Conservation (phyloP, 2,329 filamentous ascomycete genomes). For the Apiospora arundinis region DNA sequence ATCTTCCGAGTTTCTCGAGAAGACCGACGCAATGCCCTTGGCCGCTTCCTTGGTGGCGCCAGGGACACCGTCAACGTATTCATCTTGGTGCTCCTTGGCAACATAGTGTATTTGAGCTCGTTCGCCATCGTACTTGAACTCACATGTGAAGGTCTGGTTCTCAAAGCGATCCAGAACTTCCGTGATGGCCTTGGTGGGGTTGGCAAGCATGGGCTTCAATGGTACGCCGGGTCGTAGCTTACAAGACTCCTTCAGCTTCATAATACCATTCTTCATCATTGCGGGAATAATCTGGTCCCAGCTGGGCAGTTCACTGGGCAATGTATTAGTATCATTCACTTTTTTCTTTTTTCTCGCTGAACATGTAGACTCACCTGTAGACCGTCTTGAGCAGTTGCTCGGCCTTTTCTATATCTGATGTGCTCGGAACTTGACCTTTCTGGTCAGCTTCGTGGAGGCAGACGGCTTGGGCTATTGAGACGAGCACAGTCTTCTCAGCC, state of each 20-base stretch:
- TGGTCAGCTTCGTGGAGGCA: constrained; percentile 81
- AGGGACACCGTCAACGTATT: constrained; percentile 68
- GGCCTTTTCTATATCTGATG: constrained; percentile 80
- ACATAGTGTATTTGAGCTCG: constrained; percentile 99
- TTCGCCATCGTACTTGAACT: constrained; percentile 99
- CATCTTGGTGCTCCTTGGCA: constrained; percentile 75
- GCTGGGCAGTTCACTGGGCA: constrained; percentile 82
- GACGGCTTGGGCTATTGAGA: constrained; percentile 87
- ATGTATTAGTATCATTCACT: constrained; percentile 40
- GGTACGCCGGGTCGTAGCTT: constrained; percentile 93
- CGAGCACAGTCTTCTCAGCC: constrained; percentile 90
- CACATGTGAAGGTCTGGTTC: constrained; percentile 93
- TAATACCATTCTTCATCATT: constrained; percentile 85
- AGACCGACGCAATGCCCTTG: constrained; percentile 86
- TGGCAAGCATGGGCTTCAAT: constrained; percentile 97
- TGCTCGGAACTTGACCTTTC: constrained; percentile 73
- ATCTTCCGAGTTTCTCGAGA: constrained; percentile 97
- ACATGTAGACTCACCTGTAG: constrained; percentile 67
- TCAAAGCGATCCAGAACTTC: constrained; percentile 98
- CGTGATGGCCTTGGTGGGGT: constrained; percentile 97
- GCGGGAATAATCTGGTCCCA: constrained; percentile 95
- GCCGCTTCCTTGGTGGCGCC: constrained; percentile 69
- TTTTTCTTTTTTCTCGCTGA: too few species aligned
- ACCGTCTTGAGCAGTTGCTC: constrained; percentile 89
- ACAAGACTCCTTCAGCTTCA: constrained; percentile 82